Base-by-base conservation (phyloP, 768 basidiomycete species). In the Hysterangium stoloniferum region DNA sequence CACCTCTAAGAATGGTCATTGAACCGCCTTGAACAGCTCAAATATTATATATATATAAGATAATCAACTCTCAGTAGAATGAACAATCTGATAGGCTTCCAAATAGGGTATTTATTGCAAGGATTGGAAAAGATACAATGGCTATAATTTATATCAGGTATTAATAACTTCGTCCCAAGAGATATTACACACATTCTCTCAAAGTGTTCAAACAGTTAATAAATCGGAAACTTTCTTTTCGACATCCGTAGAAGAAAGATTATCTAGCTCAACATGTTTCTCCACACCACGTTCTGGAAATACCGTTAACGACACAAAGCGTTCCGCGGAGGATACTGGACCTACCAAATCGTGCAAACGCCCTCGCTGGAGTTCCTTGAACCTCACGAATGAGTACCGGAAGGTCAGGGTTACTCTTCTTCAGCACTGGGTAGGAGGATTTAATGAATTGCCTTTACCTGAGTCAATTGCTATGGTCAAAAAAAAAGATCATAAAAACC, bases 291-390 rank as follows among this genome's bases (percentile, higher is more conserved):
- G 77, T 66, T 90, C 89, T 92, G 64, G 22, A 27, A 12, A 48
- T 43, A 56, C 52, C 48, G 40, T 48, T 8, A 51, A 58, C 38
- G 53, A 57, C 35, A 31, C 46, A 41, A 49, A 31, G 46, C 50
- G 54, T 42, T 47, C 54, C 45, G 40, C 31, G 36, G 53, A 57
- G 34, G 41, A 47, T 52, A 40, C 33, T 22, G 22, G 66, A 63
- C 86, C 65, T 68, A 92, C 89, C 88, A 62, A 87, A 92, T 60
- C 89, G 74, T 47, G 85, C 88, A 75, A 90, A 92, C 41, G 78
- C 78, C 61, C 89, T 75, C 54, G 87, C 87, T 32, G 86, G 86
- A 6, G 86, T 88, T 32, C 81, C 85, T 47, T 69, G 71, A 13
- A 86, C 89, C 67, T 89, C 85, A 58, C 89, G 76, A 59, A 91